Evolutionary conservation across 225 moss, liverwort and hornwort species (phyloP).

Genomic region (Bryum argenteum): DNA sequence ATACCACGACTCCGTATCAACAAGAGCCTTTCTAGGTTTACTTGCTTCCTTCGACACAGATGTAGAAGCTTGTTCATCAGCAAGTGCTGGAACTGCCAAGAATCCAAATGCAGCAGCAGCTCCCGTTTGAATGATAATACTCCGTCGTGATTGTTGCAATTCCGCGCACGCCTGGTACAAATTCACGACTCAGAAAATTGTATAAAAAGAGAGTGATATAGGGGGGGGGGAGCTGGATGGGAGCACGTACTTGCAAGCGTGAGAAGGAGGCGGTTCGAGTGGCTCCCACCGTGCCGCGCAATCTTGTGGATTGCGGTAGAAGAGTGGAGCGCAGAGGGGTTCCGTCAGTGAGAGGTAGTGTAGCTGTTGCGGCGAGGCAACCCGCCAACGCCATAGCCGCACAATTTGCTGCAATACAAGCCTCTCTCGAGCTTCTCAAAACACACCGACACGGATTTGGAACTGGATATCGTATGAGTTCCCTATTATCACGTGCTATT

Average conservation of each 20-base stretch:
- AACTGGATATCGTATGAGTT: no score
- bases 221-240: not conserved
- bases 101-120: conserved; percentile 34
- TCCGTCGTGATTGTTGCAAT: conserved; percentile 35
- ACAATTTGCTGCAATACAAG: no score
- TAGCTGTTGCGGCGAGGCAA: no score
- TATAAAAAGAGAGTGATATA: not conserved
- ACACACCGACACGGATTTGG: no score
- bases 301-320: no score
- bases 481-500: no score
- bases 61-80: conserved; percentile 28
- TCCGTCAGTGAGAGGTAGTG: no score
- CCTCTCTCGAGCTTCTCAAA: no score
- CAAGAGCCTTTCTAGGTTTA: conserved; percentile 23
- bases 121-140: conserved; percentile 36
- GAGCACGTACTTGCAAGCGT: not conserved
- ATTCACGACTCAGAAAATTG: not conserved
- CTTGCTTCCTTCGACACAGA: not conserved
- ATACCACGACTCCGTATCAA: conserved; percentile 71
- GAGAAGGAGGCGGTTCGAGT: no score
- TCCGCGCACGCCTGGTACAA: conserved; percentile 28
- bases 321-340: no score
- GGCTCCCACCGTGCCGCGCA: no score
- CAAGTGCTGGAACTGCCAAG: conserved; percentile 34
- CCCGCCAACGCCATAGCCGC: no score